A percentile compares a stretch with the other conserved stretches of the same genome.
These are phyloP conservation scores for Wolfiporia cocos DNA, from an alignment of 1,284 basidiomycete genomes.

Conservation along the genomic window DNA sequence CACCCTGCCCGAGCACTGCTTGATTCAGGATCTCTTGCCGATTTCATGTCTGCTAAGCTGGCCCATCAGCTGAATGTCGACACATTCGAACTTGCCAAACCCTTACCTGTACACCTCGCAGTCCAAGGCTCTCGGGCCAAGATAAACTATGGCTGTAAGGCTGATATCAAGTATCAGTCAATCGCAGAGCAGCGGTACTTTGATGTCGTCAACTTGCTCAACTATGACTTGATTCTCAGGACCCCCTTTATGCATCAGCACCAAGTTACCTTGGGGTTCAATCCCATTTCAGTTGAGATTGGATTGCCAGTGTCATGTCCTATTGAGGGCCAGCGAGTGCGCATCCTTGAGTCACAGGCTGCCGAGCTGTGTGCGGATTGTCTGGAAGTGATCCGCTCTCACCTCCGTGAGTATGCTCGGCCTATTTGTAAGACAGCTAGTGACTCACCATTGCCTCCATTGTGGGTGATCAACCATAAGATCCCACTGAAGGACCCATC, in stretches of 20 bases:
- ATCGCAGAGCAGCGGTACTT: conserved; percentile 23
- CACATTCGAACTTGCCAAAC: conserved; percentile 15
- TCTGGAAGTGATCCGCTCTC: conserved; percentile 8
- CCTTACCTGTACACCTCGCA: conserved; percentile 24
- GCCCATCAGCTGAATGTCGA: conserved; percentile 24
- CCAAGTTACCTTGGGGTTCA: conserved; percentile 15
- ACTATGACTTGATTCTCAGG: conserved; percentile 23
- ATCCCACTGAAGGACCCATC: conserved; percentile 32
- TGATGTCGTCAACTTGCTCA: conserved; percentile 24
- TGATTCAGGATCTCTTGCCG: conserved; percentile 28
- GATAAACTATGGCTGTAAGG: conserved; percentile 12
- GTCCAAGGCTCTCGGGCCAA: conserved; percentile 24
- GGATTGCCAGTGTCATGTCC: conserved; percentile 9
- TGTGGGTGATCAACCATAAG: conserved; percentile 31
- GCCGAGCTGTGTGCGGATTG: neutral
- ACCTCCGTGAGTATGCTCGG: conserved; percentile 15
- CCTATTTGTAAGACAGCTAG: conserved; percentile 22
- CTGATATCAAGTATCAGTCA: conserved; percentile 20
- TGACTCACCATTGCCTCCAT: conserved; percentile 24
- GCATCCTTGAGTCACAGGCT: conserved; percentile 14
- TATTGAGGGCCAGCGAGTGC: conserved; percentile 15
- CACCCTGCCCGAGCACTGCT: conserved; percentile 21
- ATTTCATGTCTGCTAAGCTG: conserved; percentile 29
- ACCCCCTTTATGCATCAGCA: conserved; percentile 23
- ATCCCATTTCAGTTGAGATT: conserved; percentile 15